Base-by-base conservation (phyloP, 257 asterid species). In the Solanum ossicruentum region DNA sequence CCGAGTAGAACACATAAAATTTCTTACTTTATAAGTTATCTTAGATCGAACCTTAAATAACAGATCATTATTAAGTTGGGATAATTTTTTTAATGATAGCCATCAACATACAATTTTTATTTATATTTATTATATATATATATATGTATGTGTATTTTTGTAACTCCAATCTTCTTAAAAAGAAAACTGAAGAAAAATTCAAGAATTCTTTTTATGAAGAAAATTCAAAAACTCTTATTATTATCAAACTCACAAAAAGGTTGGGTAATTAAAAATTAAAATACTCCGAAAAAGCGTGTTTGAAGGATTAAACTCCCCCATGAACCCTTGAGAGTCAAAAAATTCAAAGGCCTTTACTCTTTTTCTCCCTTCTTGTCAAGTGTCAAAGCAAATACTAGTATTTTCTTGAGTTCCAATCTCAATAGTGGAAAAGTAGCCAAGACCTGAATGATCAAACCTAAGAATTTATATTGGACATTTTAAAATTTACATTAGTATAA, bases 341-440 rank as follows among this genome's bases (percentile, higher is more conserved):
- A 51, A 81, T 92, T 93, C 95, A 92, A 92, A 92, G 23, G 32
- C 80, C 85, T 85, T 92, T 92, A 89, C 93, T 87, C 92, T 43
- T 67, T 83, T 86, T 78, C 83, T 36, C 28, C 49, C 16, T 69
- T 69, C 55, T 79, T n/a, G 39, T 66, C 70, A 9, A 7, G 80
- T 84, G 87, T 86, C 92, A 88, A 89, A 87, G 67, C 86, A 84
- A 83, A 84, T 85, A 85, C 91, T 65, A 13, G 81, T 72, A 56
- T 88, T 89, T 90, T 86, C 91, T 41, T 63, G 54, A 60, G 86
- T 92, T 91, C 92, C 88, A 84, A 85, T 91, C 93, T 56, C 91
- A 93, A 88, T 88, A 80, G 90, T 89, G 87, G 80, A 73, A 87
- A 61, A 41, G 61, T 41, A 52, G 65, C 60, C 51, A 52, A 72